These are phyloP conservation scores for Chaetomiaceae sp. DNA, from an alignment of 2,329 filamentous ascomycete genomes.

Conservation along the genomic window DNA sequence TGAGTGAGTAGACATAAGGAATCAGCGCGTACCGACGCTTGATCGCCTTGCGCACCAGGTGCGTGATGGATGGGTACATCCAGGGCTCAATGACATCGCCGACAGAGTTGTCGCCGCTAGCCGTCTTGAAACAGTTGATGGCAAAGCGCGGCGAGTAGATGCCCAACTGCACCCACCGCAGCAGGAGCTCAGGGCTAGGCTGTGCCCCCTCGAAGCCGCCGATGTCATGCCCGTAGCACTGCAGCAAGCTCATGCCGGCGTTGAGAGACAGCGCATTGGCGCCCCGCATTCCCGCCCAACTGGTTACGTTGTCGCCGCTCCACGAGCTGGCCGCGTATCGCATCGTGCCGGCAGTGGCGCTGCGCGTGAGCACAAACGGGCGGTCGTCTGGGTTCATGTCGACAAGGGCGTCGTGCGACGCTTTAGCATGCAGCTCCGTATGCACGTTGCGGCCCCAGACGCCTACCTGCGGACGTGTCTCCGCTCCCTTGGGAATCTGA, in stretches of 20 bases:
- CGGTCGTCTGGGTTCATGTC: not conserved
- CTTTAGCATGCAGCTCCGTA: slow-evolving; percentile 5
- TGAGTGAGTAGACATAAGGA: slow-evolving; percentile 4
- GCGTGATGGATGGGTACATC: slow-evolving; percentile 6
- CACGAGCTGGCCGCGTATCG: slow-evolving; percentile 3
- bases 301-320: slow-evolving; percentile 9
- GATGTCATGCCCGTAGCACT: slow-evolving; percentile 8
- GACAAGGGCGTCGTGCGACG: slow-evolving; percentile 4
- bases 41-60: slow-evolving; percentile 5
- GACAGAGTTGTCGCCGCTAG: slow-evolving; percentile 4
- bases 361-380: slow-evolving; percentile 7
- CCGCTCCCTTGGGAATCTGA: not conserved
- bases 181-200: slow-evolving; percentile 1
- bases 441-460: slow-evolving; percentile 6
- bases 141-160: slow-evolving; percentile 8
- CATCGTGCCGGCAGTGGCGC: slow-evolving; percentile 4
- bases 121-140: slow-evolving; percentile 10
- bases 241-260: slow-evolving; percentile 1
- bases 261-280: slow-evolving; percentile 8
- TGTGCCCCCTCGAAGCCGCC: slow-evolving; percentile 7
- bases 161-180: slow-evolving; percentile 8
- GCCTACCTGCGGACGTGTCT: not conserved
- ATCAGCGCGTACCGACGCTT: slow-evolving; percentile 7
- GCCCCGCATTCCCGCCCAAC: slow-evolving; percentile 3
- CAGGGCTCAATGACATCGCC: slow-evolving; percentile 8